These are phyloP conservation scores for Leccinum proximum DNA, from an alignment of 1,284 basidiomycete genomes.

Conservation along the genomic window DNA sequence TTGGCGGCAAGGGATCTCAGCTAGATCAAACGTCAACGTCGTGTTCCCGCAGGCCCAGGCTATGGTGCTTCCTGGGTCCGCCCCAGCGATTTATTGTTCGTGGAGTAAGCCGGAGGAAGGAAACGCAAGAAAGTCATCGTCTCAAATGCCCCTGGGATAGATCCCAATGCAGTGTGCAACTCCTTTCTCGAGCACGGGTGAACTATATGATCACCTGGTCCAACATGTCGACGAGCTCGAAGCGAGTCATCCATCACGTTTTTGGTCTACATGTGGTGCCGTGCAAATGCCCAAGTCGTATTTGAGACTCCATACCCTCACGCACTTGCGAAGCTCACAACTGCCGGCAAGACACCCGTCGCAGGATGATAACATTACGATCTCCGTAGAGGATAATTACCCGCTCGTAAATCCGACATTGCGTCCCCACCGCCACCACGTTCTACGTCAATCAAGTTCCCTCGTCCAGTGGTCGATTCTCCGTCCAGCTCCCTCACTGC, in stretches of 20 bases:
- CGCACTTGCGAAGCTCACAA: conserved; percentile 63
- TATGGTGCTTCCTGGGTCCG: conserved; percentile 70
- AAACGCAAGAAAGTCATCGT: conserved; percentile 47
- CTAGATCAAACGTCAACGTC: conserved; percentile 80
- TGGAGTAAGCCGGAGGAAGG: conserved; percentile 69
- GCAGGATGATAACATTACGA: conserved; percentile 66
- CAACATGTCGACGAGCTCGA: conserved; percentile 49
- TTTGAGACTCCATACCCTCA: conserved; percentile 65
- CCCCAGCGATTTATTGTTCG: conserved; percentile 77
- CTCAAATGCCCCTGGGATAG: conserved; percentile 73
- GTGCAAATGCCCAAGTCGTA: conserved; percentile 42
- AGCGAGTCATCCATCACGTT: conserved; percentile 46
- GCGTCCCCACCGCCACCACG: conserved; percentile 61
- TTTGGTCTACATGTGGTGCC: conserved; percentile 64
- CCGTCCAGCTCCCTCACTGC: conserved; percentile 72
- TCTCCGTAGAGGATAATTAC: conserved; percentile 52
- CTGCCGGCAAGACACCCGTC: conserved; percentile 53
- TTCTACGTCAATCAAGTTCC: conserved; percentile 52
- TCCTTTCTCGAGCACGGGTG: conserved; percentile 46
- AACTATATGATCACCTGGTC: conserved; percentile 69
- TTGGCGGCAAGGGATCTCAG: conserved; percentile 93
- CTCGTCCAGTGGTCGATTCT: conserved; percentile 56
- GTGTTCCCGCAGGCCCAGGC: conserved; percentile 81
- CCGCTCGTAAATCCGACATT: conserved; percentile 58
- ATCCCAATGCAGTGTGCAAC: conserved; percentile 44